phyloP scores from a whole-genome alignment of 2,329 filamentous ascomycete genomes.

The Rosellinia necatrix region DNA sequence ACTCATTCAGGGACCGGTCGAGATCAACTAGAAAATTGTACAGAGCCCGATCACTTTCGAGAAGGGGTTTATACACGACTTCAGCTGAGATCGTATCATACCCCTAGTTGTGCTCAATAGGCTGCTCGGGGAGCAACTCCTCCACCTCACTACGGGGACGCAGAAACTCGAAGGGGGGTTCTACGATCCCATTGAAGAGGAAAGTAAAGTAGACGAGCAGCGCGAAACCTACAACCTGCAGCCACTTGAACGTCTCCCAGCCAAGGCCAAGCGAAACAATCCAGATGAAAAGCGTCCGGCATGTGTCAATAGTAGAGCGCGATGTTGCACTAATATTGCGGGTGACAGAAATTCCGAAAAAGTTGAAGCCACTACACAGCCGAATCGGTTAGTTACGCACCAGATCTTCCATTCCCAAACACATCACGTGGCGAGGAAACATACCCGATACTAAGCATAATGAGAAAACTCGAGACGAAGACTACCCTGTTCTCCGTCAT shows the following conservation, averaged over 20 bases:
- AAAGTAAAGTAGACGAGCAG: slow-evolving; percentile 96
- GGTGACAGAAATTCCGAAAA: slow-evolving; percentile 94
- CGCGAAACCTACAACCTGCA: slow-evolving; percentile 87
- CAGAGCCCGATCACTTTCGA: too few relatives aligned
- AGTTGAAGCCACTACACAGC: slow-evolving; percentile 83
- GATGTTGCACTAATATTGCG: slow-evolving; percentile 88
- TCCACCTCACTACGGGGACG: slow-evolving; percentile 59
- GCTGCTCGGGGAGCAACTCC: slow-evolving; percentile 78
- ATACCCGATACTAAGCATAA: slow-evolving; percentile 98
- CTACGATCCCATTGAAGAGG: slow-evolving; percentile 92
- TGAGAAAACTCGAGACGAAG: slow-evolving; percentile 77
- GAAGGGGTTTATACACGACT: too few relatives aligned
- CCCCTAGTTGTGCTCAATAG: slow-evolving; percentile 68
- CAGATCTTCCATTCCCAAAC: background rate
- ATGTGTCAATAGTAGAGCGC: slow-evolving; percentile 95
- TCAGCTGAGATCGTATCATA: too few relatives aligned
- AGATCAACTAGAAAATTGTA: too few relatives aligned
- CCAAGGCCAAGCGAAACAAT: slow-evolving; percentile 88
- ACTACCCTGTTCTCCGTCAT: slow-evolving; percentile 74
- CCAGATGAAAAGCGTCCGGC: slow-evolving; percentile 98
- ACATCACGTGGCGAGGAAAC: slow-evolving; percentile 41
- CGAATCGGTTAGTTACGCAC: slow-evolving; percentile 28
- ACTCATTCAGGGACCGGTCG: too few relatives aligned
- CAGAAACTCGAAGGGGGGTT: slow-evolving; percentile 76
- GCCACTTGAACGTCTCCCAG: slow-evolving; percentile 98